phyloP scores from a whole-genome alignment of 805 yeast genomes.

The Hanseniaspora nectarophila region DNA sequence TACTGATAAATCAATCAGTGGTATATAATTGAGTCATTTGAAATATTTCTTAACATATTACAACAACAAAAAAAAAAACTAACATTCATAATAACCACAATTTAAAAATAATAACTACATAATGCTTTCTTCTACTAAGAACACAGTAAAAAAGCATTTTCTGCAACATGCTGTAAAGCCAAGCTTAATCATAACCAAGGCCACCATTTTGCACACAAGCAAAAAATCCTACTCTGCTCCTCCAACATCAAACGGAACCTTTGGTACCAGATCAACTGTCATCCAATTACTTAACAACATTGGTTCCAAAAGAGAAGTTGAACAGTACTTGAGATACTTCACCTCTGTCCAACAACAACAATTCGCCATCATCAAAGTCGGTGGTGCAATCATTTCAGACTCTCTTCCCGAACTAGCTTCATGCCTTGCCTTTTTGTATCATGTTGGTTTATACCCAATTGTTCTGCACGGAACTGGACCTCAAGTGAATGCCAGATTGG shows the following conservation, averaged over 20 bases:
- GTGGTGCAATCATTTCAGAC: constrained; percentile 97
- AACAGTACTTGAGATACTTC: constrained; percentile 90
- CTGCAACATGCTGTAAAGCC: background rate
- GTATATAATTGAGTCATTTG: too few relatives aligned
- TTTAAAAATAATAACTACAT: constrained; percentile 16
- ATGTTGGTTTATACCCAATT: constrained; percentile 92
- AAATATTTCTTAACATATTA: too few relatives aligned
- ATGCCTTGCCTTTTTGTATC: constrained; percentile 89
- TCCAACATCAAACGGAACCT: constrained; percentile 18
- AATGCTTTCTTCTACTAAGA: constrained; percentile 16
- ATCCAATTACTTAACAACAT: constrained; percentile 89
- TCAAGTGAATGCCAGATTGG: constrained; percentile 87
- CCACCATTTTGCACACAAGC: background rate
- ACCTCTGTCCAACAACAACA: constrained; percentile 94
- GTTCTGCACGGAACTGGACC: constrained; percentile 99
- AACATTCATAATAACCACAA: constrained; percentile 3
- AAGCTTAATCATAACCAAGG: background rate
- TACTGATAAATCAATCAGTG: too few relatives aligned
- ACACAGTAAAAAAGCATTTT: constrained; percentile 3
- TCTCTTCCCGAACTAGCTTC: constrained; percentile 88
- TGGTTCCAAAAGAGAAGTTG: constrained; percentile 95
- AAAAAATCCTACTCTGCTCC: background rate
- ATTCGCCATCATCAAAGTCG: constrained; percentile 96
- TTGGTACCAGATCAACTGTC: constrained; percentile 77
- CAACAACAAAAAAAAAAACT: too few relatives aligned